Base-by-base conservation (phyloP, 371 early-diverging fungal genomes). In the Smittium culicis region DNA sequence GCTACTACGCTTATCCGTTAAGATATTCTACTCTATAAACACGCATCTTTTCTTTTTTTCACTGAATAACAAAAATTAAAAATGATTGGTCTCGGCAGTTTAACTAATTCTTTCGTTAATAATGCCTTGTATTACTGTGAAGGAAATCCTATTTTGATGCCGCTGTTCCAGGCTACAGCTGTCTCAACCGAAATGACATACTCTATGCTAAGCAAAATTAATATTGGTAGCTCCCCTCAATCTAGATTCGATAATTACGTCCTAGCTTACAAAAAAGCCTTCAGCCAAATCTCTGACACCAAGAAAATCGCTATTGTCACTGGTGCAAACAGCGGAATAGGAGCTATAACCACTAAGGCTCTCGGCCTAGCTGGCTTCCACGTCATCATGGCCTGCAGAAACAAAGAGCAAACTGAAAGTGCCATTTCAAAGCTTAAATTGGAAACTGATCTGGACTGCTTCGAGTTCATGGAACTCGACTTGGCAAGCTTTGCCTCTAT, bases 391-490 rank as follows among this genome's bases (percentile, higher is more conserved):
- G 85, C 84, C 3, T 84, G 84, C 71, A 80, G 89, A 20, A 78
- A 75, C 66, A 61, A 69, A 8, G 70, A 76, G 58, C 79, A 77
- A 20, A 79, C 80, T 1, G 31, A 72, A 33, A 69, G 69, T 1
- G 85, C 81, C 0, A 77, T 84, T 14, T 79, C 79, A 17, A 73
- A 74, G 34, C 76, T 88, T 54, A 77, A 80, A 67, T 56, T 75
- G 31, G 79, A 80, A 68, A 85, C 81, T 5, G 81, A 74, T 29
- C 80, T 80, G 57, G 68, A 69, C 2, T 76, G 81, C 0, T 75
- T 86, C 29, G 81, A 81, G 8, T 77, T 82, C 54, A 76, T 83
- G 69, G 65, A 76, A 24, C 70, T 88, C 58, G 82, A 90, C 69
- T 69, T 89, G 65, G 69, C 81, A 32, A 79, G 79, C 25, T 70